These are phyloP conservation scores for Microsporum audouinii DNA, from an alignment of 2,329 filamentous ascomycete species.

Conservation along the genomic window DNA sequence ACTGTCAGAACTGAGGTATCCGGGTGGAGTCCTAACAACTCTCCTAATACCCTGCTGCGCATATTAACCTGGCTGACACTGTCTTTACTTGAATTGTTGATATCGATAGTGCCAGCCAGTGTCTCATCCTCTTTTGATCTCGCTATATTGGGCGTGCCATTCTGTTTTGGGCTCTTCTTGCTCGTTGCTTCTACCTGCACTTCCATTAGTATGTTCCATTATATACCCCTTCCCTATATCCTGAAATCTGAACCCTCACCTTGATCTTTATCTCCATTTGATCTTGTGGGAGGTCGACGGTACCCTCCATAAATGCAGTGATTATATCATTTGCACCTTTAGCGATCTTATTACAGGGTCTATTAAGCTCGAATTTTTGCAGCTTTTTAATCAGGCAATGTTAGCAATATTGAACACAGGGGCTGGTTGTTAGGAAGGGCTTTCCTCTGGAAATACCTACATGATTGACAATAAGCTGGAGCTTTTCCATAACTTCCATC, in stretches of 20 bases:
- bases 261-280: constrained; percentile 14
- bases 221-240: background rate
- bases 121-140: background rate
- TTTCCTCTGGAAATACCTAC: constrained; percentile 14
- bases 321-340: constrained; percentile 25
- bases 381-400: constrained; percentile 17
- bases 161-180: background rate
- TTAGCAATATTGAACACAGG: background rate
- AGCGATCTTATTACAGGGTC: constrained; percentile 27
- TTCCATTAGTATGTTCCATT: background rate
- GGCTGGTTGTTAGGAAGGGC: no score
- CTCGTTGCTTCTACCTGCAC: background rate
- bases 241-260: background rate
- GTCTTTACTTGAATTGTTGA: background rate
- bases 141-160: background rate
- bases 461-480: constrained; percentile 20
- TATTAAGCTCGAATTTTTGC: constrained; percentile 20
- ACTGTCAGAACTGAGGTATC: background rate
- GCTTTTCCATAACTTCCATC: constrained; percentile 20
- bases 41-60: background rate
- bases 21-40: background rate
- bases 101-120: background rate
- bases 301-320: constrained; percentile 23
- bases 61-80: background rate
- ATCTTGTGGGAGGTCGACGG: constrained; percentile 16